Conservation (phyloP, 2,329 filamentous ascomycete species). For the Cordyceps militaris region DNA sequence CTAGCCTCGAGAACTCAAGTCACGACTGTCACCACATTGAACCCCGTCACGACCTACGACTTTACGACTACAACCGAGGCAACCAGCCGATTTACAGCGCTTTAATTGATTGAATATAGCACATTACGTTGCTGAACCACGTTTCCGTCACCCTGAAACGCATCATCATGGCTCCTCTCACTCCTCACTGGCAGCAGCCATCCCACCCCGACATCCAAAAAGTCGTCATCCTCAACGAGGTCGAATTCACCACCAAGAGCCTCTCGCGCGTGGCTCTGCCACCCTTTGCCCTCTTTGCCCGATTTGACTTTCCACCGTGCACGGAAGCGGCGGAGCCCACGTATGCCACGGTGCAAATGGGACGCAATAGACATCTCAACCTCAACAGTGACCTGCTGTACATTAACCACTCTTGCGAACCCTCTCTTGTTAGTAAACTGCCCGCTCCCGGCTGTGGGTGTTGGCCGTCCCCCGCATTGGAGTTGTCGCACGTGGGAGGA, state of each 20-base stretch:
- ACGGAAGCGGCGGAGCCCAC: constrained; percentile 47
- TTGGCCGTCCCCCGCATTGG: background rate
- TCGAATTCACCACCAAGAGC: constrained; percentile 54
- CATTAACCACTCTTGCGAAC: constrained; percentile 62
- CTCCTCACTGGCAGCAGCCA: constrained; percentile 52
- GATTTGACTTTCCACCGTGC: constrained; percentile 58
- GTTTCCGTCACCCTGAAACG: background rate
- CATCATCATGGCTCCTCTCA: constrained; percentile 46
- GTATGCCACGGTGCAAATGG: constrained; percentile 59
- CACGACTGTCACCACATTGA: background rate
- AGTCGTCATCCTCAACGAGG: constrained; percentile 43
- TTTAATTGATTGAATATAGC: background rate
- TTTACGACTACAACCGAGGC: background rate
- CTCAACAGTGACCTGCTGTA: constrained; percentile 61
- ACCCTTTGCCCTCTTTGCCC: constrained; percentile 59
- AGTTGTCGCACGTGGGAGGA: background rate
- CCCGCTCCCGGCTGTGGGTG: background rate
- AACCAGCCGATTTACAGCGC: background rate
- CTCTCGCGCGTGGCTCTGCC: constrained; percentile 48
- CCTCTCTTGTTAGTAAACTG: constrained; percentile 49
- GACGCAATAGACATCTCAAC: constrained; percentile 47
- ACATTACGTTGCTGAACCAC: background rate
- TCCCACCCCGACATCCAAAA: constrained; percentile 53
- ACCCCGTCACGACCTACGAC: background rate
- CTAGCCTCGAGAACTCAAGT: background rate